phyloP scores from a whole-genome alignment of 1,139 yeast species.

The Hansenula sp. region DNA sequence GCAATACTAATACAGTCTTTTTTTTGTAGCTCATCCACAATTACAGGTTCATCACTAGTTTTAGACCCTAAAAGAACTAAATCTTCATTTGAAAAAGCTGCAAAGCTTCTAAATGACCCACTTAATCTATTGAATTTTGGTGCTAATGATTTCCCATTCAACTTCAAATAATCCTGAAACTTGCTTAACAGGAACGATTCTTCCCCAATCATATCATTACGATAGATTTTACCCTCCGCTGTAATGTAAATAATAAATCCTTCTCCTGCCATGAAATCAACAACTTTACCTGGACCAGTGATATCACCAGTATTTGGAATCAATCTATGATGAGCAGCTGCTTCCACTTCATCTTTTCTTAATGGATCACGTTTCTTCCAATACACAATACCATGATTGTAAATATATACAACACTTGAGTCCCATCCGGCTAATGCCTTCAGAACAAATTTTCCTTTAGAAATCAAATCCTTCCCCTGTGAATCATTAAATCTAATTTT shows the following conservation, averaged over 20 bases:
- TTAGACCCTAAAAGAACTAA: slow-evolving; percentile 42
- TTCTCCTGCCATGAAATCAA: slow-evolving; percentile 56
- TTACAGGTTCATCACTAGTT: slow-evolving; percentile 19
- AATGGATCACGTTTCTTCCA: slow-evolving; percentile 50
- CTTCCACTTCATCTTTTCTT: slow-evolving; percentile 21
- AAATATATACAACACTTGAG: slow-evolving; percentile 47
- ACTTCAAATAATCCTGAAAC: slow-evolving; percentile 9
- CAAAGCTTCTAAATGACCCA: slow-evolving; percentile 48
- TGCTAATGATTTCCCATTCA: slow-evolving; percentile 6
- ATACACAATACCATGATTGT: slow-evolving; percentile 50
- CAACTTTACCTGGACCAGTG: slow-evolving; percentile 30
- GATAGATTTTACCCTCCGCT: slow-evolving; percentile 39
- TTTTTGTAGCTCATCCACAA: slow-evolving; percentile 38
- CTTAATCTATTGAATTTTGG: slow-evolving; percentile 39
- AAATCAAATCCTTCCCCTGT: slow-evolving; percentile 5
- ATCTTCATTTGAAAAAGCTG: slow-evolving; percentile 49
- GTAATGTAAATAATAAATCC: slow-evolving; percentile 48
- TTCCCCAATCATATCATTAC: slow-evolving; percentile 28
- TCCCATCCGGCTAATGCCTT: slow-evolving; percentile 72
- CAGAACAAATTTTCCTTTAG: slow-evolving; percentile 28
- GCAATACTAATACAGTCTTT: slow-evolving; percentile 51
- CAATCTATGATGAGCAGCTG: slow-evolving; percentile 36
- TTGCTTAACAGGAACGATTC: slow-evolving; percentile 23
- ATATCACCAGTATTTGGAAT: slow-evolving; percentile 35
- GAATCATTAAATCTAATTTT: slow-evolving; percentile 34